phyloP scores from a whole-genome alignment of 2,329 filamentous ascomycete genomes.

The Aspergillus neoniger region DNA sequence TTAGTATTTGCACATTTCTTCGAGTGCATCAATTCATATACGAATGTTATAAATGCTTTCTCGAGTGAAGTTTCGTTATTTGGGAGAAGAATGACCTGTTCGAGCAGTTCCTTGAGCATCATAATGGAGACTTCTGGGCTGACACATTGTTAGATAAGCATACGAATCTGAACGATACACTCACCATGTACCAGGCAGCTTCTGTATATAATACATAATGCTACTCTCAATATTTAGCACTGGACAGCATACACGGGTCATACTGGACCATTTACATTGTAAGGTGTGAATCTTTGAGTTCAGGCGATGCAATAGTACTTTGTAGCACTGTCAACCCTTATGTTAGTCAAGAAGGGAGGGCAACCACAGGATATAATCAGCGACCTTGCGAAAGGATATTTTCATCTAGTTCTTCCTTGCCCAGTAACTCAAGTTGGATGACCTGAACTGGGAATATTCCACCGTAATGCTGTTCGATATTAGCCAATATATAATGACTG shows the following conservation, averaged over 20 bases:
- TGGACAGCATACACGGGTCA: background rate
- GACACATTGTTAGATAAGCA: conserved; percentile 9
- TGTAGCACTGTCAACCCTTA: conserved; percentile 52
- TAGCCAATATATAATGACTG: background rate
- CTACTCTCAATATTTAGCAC: conserved; percentile 22
- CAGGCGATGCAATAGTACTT: conserved; percentile 61
- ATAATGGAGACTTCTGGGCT: conserved; percentile 43
- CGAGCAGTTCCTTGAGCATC: conserved; percentile 66
- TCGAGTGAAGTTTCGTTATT: conserved; percentile 65
- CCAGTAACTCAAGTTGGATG: conserved; percentile 67
- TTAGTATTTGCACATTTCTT: conserved; percentile 40
- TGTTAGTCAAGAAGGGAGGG: background rate
- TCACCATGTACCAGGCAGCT: conserved; percentile 60
- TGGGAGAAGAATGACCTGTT: conserved; percentile 55
- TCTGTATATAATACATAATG: conserved; percentile 68
- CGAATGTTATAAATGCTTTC: conserved; percentile 65
- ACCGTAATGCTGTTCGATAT: conserved; percentile 53
- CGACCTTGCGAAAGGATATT: conserved; percentile 46
- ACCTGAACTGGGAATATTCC: conserved; percentile 67
- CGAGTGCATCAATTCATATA: conserved; percentile 62
- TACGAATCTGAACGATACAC: background rate
- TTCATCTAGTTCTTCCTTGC: conserved; percentile 37
- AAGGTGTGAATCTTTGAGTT: conserved; percentile 65
- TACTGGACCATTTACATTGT: conserved; percentile 48
- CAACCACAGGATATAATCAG: background rate